These are phyloP conservation scores for Gryganskiella cystojenkinii DNA, from an alignment of 192 early-diverging fungal species.

Conservation along the genomic window DNA sequence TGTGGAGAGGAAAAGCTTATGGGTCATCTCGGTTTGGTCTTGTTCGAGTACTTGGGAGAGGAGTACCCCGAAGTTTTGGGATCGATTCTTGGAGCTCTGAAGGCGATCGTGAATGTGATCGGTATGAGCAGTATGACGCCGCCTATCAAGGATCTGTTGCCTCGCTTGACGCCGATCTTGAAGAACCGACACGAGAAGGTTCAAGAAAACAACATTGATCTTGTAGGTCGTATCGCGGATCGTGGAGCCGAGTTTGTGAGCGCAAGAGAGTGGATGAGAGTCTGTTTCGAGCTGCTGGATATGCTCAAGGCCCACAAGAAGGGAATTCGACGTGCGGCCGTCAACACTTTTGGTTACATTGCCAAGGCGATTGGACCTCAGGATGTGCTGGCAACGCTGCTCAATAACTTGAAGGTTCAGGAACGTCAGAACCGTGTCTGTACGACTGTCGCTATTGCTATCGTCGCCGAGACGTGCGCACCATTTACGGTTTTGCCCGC, in stretches of 20 bases:
- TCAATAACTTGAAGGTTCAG: constrained; percentile 99
- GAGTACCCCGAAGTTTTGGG: constrained; percentile 99
- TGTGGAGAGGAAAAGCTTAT: constrained; percentile 98
- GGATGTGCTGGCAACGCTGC: constrained; percentile 96
- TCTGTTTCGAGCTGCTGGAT: constrained; percentile 98
- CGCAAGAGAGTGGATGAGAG: constrained; percentile 99
- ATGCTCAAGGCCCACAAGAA: constrained; percentile 97
- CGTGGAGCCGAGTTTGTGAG: constrained; percentile 96
- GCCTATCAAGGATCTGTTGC: constrained; percentile 96
- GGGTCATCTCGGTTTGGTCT: constrained; percentile 89
- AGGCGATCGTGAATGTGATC: constrained; percentile 97
- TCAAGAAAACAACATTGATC: constrained; percentile 74
- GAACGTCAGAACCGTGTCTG: constrained; percentile 99
- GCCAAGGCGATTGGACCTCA: constrained; percentile 99
- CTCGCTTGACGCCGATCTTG: constrained; percentile 97
- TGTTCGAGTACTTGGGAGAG: constrained; percentile 99
- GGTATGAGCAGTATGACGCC: constrained; percentile 99
- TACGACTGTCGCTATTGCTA: constrained; percentile 96
- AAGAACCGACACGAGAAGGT: constrained; percentile 87
- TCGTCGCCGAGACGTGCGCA: constrained; percentile 90
- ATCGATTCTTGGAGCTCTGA: constrained; percentile 91
- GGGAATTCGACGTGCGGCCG: constrained; percentile 94
- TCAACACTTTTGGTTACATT: constrained; percentile 99
- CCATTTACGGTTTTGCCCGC: constrained; percentile 99
- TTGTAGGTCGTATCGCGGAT: constrained; percentile 99